Conservation (phyloP, 2,329 filamentous ascomycete genomes). For the Graphilbum fragrans region DNA sequence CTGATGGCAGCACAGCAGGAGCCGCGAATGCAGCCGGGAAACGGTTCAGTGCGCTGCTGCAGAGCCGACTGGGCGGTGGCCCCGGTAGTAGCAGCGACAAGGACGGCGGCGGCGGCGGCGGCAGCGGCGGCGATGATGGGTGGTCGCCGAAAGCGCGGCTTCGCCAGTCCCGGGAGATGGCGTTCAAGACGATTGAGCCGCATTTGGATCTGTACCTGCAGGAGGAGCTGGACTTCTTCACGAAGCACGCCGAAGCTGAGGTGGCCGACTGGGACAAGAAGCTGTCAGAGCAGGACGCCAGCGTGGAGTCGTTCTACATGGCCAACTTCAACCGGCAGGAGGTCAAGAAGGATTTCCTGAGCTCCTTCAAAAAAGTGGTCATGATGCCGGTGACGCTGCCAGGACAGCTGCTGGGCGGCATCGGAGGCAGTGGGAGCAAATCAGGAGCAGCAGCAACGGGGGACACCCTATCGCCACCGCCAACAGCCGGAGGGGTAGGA, state of each 20-base stretch:
- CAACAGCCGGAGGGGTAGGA: not conserved
- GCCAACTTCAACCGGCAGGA: conserved; percentile 86
- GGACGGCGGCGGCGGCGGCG: conserved; percentile 1
- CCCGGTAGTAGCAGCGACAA: not conserved
- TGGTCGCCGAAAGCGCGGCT: conserved; percentile 6
- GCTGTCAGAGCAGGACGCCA: conserved; percentile 79
- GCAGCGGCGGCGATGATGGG: conserved; percentile 3
- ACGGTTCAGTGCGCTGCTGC: not conserved
- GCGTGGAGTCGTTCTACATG: conserved; percentile 91
- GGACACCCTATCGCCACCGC: not conserved
- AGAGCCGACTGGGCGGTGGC: not conserved
- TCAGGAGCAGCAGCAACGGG: conserved; percentile 9
- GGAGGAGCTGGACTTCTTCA: conserved; percentile 83
- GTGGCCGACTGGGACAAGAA: conserved; percentile 86
- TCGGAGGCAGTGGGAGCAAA: conserved; percentile 16
- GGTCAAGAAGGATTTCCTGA: conserved; percentile 92
- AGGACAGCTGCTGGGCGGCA: conserved; percentile 42
- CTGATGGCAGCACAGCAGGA: not conserved
- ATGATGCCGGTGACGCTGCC: conserved; percentile 94
- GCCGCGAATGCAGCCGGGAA: not conserved
- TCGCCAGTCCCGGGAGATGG: conserved; percentile 49
- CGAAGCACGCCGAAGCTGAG: conserved; percentile 59
- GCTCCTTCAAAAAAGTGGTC: conserved; percentile 94
- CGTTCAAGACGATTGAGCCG: conserved; percentile 70
- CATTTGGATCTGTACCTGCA: conserved; percentile 89